A percentile compares a stretch with the other conserved stretches of the same genome.
These are phyloP conservation scores for Glycine soja DNA, from an alignment of 306 rosid genomes.

Conservation along the genomic window DNA sequence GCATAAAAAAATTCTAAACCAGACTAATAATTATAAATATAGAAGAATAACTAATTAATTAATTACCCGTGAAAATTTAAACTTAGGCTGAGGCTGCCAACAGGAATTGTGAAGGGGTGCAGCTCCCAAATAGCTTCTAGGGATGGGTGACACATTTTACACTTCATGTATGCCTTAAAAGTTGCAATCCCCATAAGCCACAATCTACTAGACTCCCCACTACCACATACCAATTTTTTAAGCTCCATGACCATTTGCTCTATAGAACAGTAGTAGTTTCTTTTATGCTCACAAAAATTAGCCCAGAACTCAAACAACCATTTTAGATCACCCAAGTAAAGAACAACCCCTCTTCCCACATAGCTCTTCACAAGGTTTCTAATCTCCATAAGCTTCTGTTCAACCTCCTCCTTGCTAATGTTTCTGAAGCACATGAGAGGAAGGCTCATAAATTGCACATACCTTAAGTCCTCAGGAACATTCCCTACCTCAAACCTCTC, in stretches of 20 bases:
- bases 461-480: constrained; percentile 56
- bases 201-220: constrained; percentile 62
- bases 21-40: background rate
- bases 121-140: constrained; percentile 83
- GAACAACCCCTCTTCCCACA: constrained; percentile 73
- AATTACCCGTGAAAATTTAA: constrained; percentile 75
- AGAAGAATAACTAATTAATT: background rate
- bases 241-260: constrained; percentile 78
- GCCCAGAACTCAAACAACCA: constrained; percentile 87
- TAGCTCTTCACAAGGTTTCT: constrained; percentile 69
- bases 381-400: constrained; percentile 69
- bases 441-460: constrained; percentile 68
- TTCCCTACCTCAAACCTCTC: constrained; percentile 71
- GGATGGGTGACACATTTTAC: constrained; percentile 73
- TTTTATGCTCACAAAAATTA: constrained; percentile 55
- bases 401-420: constrained; percentile 69
- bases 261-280: constrained; percentile 57
- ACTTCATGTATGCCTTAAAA: constrained; percentile 71
- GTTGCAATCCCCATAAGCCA: constrained; percentile 79
- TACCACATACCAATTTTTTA: constrained; percentile 62
- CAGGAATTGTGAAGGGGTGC: constrained; percentile 76
- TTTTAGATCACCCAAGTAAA: constrained; percentile 79
- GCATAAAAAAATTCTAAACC: background rate
- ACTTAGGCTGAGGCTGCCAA: constrained; percentile 73
- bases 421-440: constrained; percentile 68